Base-by-base conservation (phyloP, 768 basidiomycete species). In the Multifurca ochricompacta region DNA sequence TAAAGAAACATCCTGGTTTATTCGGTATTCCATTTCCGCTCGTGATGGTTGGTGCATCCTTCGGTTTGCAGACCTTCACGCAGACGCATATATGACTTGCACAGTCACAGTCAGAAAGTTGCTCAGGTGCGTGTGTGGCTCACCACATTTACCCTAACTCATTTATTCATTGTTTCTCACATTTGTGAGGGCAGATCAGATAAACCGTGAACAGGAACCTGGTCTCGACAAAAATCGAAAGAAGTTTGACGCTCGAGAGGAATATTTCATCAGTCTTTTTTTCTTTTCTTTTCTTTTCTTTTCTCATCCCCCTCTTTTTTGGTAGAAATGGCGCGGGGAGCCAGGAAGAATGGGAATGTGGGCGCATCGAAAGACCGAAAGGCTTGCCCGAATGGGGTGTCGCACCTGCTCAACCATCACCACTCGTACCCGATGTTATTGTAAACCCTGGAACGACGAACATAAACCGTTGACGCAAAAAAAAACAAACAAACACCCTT, bases 371-470 rank as follows among this genome's bases (percentile, higher is more conserved):
- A 28, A 75, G 94, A 37, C 90, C 93, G 3, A 80, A 82, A 35
- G 94, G 93, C 16, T 70, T 91, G n/a, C 90, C 91, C 1, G 92
- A 95, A 66, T 95, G 91, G 94, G 94, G 93, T 51, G 83, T 89
- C 21, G 79, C 87, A 18, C 88, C 90, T 3, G 71, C 79, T 2
- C 79, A 79, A 64, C 76, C 79, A 13, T 69, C 73, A 27, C 9
- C 32, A 50, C 3, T 19, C 45, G n/a, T n/a, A 3, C 56, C 56
- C 18, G 37, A 50, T 32, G 37, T 40, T 9, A 36, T 37, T n/a
- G 7, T 8, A 18, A 34, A 19, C 34, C 11, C 31, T 9, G 11
- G 18, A 36, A 11, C 42, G 34, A 45, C 39, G 51, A 52, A 30
- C 42, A 8, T 25, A n/a, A n/a, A n/a, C n/a, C n/a, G n/a, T n/a